These are phyloP conservation scores for Aristolochia californica DNA, from an alignment of 164 flowering plant genomes.

Conservation along the genomic window DNA sequence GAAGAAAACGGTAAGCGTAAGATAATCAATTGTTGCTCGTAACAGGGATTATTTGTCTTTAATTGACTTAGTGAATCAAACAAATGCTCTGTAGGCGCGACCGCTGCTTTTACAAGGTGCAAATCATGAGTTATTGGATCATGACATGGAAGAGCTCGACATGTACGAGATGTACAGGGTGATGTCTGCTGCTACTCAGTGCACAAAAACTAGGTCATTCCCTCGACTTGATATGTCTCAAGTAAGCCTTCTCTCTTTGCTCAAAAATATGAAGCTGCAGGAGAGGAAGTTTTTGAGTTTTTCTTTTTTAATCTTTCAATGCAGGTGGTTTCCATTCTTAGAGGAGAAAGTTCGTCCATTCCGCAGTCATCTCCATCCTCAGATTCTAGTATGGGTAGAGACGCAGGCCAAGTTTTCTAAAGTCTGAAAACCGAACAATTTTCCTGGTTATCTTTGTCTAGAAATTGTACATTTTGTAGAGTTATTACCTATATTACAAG, in stretches of 20 bases:
- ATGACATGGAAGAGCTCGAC: constrained; percentile 19
- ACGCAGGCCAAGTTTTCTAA: background rate
- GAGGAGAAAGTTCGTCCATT: constrained; percentile 19
- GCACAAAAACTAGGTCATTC: constrained; percentile 16
- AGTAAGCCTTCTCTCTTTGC: constrained; percentile 4
- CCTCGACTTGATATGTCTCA: constrained; percentile 19
- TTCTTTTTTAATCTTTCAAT: background rate
- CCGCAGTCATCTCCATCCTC: constrained; percentile 17
- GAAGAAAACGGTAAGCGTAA: background rate
- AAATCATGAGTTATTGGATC: constrained; percentile 23
- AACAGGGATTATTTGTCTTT: no score
- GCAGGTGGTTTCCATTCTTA: constrained; percentile 28
- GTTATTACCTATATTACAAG: no score
- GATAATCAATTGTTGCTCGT: background rate
- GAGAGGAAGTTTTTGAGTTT: background rate
- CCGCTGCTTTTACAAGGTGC: constrained; percentile 18
- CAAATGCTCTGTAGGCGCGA: constrained; percentile 16
- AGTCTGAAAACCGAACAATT: no score
- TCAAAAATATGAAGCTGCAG: background rate
- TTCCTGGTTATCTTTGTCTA: no score
- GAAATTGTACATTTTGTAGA: no score
- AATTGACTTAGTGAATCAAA: background rate
- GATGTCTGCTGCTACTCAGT: constrained; percentile 24
- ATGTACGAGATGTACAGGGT: constrained; percentile 23
- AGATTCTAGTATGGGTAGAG: constrained; percentile 8